Conservation (phyloP, 2,329 filamentous ascomycete species). For the Cadophora malorum region DNA sequence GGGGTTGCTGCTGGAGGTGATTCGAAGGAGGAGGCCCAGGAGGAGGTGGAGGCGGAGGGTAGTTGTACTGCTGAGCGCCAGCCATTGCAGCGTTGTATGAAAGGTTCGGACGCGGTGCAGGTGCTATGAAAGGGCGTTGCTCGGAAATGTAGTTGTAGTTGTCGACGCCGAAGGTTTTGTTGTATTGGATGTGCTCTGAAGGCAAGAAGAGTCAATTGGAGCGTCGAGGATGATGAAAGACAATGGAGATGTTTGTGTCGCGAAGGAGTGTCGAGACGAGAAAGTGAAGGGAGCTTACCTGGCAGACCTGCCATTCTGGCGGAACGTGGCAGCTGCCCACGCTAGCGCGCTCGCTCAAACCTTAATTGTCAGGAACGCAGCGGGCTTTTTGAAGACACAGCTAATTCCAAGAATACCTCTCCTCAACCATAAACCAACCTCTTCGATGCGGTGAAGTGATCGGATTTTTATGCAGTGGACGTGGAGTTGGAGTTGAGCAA, state of each 20-base stretch:
- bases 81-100: conserved; percentile 35
- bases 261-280: neutral
- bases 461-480: neutral
- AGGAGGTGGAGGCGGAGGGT: conserved; percentile 46
- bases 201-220: conserved; percentile 34
- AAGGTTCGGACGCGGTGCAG: neutral
- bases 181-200: conserved; percentile 17
- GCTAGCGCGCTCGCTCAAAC: conserved; percentile 7
- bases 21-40: conserved; percentile 41
- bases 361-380: conserved; percentile 9
- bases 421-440: neutral
- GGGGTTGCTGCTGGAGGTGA: conserved; percentile 39
- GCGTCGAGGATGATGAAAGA: conserved; percentile 22
- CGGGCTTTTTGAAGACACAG: neutral
- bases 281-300: conserved; percentile 1
- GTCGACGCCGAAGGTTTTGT: neutral
- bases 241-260: neutral
- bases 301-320: conserved; percentile 10
- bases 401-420: neutral
- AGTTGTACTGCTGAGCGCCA: conserved; percentile 45
- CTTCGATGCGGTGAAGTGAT: conserved; percentile 1
- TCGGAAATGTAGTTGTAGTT: conserved; percentile 9
- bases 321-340: conserved; percentile 1
- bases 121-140: neutral
- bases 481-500: neutral